Percentiles rank a stretch among this genome's conserved stretches.
Evolutionary conservation across 345 rosid species (phyloP).

Genomic region (Geranium rotundifolium): DNA sequence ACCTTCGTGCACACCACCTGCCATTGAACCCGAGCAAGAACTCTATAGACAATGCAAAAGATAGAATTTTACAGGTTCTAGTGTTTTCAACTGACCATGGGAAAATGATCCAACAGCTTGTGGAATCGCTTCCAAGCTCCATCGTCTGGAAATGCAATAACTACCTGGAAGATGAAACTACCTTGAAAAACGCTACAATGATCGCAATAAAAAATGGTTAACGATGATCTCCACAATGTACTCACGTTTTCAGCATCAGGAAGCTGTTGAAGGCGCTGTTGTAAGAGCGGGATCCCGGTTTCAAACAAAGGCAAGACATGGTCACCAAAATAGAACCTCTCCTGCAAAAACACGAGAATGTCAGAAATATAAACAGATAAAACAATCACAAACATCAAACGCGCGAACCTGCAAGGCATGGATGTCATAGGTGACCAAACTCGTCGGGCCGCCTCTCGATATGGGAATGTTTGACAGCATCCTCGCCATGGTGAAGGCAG

Average conservation of each 20-base stretch:
- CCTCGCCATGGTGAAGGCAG: conserved; percentile 97
- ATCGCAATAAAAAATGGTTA: neutral
- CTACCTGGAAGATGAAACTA: conserved; percentile 28
- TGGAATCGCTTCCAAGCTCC: conserved; percentile 99
- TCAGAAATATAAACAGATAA: no score
- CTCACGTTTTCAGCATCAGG: conserved; percentile 63
- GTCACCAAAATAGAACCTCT: conserved; percentile 93
- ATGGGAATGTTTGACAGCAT: conserved; percentile 88
- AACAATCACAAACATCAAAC: no score
- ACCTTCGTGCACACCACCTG: conserved; percentile 95
- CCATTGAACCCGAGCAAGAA: conserved; percentile 11
- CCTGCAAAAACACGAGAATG: conserved; percentile 29
- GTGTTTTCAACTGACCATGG: conserved; percentile 40
- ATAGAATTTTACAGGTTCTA: conserved; percentile 1
- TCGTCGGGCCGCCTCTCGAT: conserved; percentile 97
- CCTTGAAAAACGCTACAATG: no score
- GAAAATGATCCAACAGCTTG: conserved; percentile 75
- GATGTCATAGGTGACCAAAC: conserved; percentile 86
- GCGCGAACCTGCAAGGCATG: conserved; percentile 83
- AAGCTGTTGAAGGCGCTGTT: conserved; percentile 72
- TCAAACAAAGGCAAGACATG: conserved; percentile 93
- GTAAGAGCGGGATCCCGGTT: conserved; percentile 87
- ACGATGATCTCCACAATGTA: neutral
- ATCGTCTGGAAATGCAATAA: conserved; percentile 96
- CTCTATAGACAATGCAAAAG: conserved; percentile 2